Percentiles rank a stretch among this genome's conserved stretches.
phyloP scores from a whole-genome alignment of 495 filamentous ascomycete genomes.

The Articulospora tetracladia region DNA sequence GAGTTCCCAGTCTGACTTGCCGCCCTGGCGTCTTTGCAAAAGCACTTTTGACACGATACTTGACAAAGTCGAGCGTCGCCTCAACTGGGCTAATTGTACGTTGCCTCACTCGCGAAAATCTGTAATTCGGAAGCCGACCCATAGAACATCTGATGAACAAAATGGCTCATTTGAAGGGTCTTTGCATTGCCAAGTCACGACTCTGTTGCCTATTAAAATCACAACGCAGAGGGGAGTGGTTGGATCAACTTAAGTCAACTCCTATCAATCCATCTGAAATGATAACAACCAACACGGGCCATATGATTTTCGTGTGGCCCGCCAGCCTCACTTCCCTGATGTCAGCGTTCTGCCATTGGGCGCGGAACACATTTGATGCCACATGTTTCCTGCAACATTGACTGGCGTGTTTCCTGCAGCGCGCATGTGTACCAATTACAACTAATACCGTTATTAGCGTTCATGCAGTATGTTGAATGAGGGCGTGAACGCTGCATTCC shows the following conservation, averaged over 20 bases:
- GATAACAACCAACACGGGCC: background rate
- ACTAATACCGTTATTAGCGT: background rate
- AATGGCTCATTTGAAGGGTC: background rate
- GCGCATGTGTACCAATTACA: background rate
- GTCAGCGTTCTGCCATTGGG: background rate
- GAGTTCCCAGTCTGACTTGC: background rate
- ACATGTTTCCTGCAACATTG: background rate
- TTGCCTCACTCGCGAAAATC: conserved; percentile 1
- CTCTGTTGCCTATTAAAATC: background rate
- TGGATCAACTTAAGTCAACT: background rate
- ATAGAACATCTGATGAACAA: conserved; percentile 1
- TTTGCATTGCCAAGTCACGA: background rate
- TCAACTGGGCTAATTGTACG: conserved; percentile 7
- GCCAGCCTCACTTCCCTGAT: background rate
- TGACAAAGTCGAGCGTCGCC: conserved; percentile 1
- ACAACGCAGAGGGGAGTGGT: background rate
- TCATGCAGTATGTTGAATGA: background rate
- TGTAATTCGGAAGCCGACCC: conserved; percentile 9
- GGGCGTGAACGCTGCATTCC: background rate
- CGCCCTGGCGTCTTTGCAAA: background rate
- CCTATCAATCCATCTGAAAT: too few species aligned
- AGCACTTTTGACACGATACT: background rate
- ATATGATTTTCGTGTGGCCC: background rate
- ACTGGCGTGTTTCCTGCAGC: background rate
- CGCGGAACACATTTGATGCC: background rate